Percentiles rank a stretch among this genome's conserved stretches.
These are phyloP conservation scores for Xerocomus alliaceus DNA, from an alignment of 1,284 basidiomycete genomes.

Conservation along the genomic window DNA sequence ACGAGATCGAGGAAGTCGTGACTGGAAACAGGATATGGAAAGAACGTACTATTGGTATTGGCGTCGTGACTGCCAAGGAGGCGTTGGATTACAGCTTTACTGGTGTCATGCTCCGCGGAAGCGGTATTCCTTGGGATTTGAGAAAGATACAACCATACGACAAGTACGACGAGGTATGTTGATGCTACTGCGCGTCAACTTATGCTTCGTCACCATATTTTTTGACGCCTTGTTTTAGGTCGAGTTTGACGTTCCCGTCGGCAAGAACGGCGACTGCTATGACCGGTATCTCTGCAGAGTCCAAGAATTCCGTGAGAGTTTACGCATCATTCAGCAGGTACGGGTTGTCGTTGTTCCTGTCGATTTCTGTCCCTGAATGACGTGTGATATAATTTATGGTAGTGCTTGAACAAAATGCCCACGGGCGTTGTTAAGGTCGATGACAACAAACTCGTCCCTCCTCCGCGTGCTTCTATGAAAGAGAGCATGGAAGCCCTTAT, in stretches of 20 bases:
- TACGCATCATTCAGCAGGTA: slow-evolving; percentile 87
- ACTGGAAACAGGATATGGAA: slow-evolving; percentile 99
- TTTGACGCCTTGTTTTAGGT: slow-evolving; percentile 59
- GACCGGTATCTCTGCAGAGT: slow-evolving; percentile 96
- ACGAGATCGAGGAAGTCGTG: slow-evolving; percentile 98
- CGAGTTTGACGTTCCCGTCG: slow-evolving; percentile 96
- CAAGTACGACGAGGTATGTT: slow-evolving; percentile 87
- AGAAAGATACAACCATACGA: slow-evolving; percentile 94
- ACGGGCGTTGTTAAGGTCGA: slow-evolving; percentile 93
- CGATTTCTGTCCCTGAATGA: not conserved
- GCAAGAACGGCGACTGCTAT: slow-evolving; percentile 97
- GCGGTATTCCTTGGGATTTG: slow-evolving; percentile 95
- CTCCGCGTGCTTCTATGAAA: slow-evolving; percentile 97
- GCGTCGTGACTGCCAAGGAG: slow-evolving; percentile 90
- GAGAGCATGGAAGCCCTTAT: slow-evolving; percentile 98
- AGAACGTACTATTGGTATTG: slow-evolving; percentile 90
- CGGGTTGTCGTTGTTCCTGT: not conserved
- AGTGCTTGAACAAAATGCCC: slow-evolving; percentile 98
- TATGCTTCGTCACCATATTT: not conserved
- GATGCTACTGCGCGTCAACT: not conserved
- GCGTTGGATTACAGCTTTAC: slow-evolving; percentile 95
- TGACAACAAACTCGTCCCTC: slow-evolving; percentile 98
- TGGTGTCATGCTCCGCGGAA: slow-evolving; percentile 96
- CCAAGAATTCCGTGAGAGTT: slow-evolving; percentile 95
- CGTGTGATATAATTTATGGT: slow-evolving; percentile 6